Percentiles rank a stretch among this genome's conserved stretches.
Conservation (phyloP, 1,284 basidiomycete genomes). For the Ganoderma leucocontextum region DNA sequence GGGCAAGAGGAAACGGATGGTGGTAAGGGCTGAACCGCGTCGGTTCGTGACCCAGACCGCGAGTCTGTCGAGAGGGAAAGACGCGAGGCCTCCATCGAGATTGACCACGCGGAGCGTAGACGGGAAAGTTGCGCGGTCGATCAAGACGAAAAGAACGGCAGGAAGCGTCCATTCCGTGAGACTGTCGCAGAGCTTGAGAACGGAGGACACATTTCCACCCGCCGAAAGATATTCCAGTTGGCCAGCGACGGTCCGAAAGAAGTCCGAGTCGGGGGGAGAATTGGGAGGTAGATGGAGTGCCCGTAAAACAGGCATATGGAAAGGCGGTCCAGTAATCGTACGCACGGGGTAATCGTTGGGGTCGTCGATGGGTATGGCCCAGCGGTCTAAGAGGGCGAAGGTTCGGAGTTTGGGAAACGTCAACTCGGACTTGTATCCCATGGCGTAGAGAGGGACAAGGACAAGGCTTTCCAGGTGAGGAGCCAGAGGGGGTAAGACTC, state of each 20-base stretch:
- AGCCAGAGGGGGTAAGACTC: constrained; percentile 15
- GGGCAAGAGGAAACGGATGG: constrained; percentile 27
- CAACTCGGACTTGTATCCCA: not conserved
- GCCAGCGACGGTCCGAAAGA: not conserved
- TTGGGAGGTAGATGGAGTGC: not conserved
- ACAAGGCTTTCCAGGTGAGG: constrained; percentile 28
- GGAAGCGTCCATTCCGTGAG: constrained; percentile 25
- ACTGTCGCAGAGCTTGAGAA: constrained; percentile 9
- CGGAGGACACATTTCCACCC: not conserved
- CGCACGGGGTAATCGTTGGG: too few relatives aligned
- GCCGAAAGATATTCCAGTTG: not conserved
- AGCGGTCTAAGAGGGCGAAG: not conserved
- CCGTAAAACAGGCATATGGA: not conserved
- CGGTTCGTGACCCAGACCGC: constrained; percentile 5
- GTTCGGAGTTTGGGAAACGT: constrained; percentile 2
- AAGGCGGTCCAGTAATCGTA: not conserved
- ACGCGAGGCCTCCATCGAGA: constrained; percentile 13
- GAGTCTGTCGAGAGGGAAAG: constrained; percentile 8
- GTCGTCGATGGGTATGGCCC: not conserved
- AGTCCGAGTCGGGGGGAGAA: not conserved
- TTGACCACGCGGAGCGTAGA: constrained; percentile 16
- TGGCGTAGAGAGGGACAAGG: constrained; percentile 1
- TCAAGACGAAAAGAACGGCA: not conserved
- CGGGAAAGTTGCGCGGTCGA: not conserved
- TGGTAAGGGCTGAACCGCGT: constrained; percentile 17